phyloP scores from a whole-genome alignment of 495 filamentous ascomycete species.

The Talaromyces nanjingensis region DNA sequence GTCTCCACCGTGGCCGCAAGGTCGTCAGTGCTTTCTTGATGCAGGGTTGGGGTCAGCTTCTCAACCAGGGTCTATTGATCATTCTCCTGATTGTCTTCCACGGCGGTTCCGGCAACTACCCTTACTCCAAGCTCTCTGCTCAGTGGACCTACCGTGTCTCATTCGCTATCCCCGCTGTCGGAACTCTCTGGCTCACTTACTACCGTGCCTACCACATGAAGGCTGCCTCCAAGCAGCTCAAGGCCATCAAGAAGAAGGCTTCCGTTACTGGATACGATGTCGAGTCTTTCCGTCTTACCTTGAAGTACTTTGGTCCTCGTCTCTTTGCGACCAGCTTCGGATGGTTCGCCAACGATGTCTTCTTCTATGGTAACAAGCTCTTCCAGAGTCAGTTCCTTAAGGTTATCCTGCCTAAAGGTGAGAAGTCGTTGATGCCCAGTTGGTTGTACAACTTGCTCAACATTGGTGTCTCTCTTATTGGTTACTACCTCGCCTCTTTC shows the following conservation, averaged over 20 bases:
- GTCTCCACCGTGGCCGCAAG: slow-evolving; percentile 86
- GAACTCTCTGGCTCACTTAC: slow-evolving; percentile 88
- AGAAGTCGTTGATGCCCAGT: slow-evolving; percentile 62
- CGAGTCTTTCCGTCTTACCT: slow-evolving; percentile 66
- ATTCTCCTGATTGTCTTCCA: slow-evolving; percentile 75
- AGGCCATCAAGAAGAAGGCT: slow-evolving; percentile 71
- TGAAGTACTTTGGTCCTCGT: slow-evolving; percentile 73
- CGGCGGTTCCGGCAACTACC: slow-evolving; percentile 60
- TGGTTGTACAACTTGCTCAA: slow-evolving; percentile 93
- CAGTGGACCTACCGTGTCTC: slow-evolving; percentile 84
- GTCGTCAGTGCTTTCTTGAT: slow-evolving; percentile 91
- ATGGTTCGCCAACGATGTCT: slow-evolving; percentile 91
- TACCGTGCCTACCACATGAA: slow-evolving; percentile 89
- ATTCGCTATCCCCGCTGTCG: slow-evolving; percentile 77
- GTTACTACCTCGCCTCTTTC: slow-evolving; percentile 72
- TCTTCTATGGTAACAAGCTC: slow-evolving; percentile 98
- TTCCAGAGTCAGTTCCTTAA: slow-evolving; percentile 84
- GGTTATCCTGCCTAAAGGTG: slow-evolving; percentile 52
- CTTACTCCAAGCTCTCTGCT: slow-evolving; percentile 61
- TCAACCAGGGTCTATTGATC: slow-evolving; percentile 83
- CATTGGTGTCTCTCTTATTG: slow-evolving; percentile 69
- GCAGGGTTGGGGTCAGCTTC: slow-evolving; percentile 93
- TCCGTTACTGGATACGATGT: slow-evolving; percentile 83
- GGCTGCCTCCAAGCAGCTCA: slow-evolving; percentile 62
- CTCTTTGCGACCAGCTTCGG: slow-evolving; percentile 74